phyloP scores from a whole-genome alignment of 2,329 filamentous ascomycete species.

The Talaromyces pinophilus region DNA sequence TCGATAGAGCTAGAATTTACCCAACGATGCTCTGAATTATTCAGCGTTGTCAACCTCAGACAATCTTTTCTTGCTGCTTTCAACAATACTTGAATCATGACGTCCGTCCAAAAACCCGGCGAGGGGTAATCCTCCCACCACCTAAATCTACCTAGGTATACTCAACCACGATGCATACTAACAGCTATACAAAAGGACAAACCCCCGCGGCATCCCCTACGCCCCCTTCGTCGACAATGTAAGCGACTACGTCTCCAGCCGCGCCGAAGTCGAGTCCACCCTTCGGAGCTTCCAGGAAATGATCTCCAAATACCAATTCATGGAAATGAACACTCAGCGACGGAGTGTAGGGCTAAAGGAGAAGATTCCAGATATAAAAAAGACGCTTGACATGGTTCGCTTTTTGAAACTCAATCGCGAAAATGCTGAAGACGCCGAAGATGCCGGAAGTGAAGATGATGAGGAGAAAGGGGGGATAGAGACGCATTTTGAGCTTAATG shows the following conservation, averaged over 20 bases:
- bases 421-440: neutral
- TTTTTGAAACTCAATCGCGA: conserved; percentile 71
- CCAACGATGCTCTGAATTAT: neutral
- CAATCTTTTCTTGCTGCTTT: neutral
- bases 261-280: conserved; percentile 49
- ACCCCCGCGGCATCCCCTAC: conserved; percentile 49
- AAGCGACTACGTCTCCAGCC: conserved; percentile 48
- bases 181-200: conserved; percentile 35
- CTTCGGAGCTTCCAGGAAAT: conserved; percentile 51
- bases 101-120: conserved; percentile 29
- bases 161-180: neutral
- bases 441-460: neutral
- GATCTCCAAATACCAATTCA: conserved; percentile 96
- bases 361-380: conserved; percentile 96
- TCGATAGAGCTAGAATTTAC: neutral
- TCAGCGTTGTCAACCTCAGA: neutral
- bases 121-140: conserved; percentile 19
- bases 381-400: conserved; percentile 86
- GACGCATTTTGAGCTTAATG: conserved; percentile 94
- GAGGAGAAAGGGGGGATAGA: conserved; percentile 56
- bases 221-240: conserved; percentile 53
- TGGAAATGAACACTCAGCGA: conserved; percentile 91
- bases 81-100: conserved; percentile 23
- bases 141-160: neutral
- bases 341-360: conserved; percentile 79